phyloP scores from a whole-genome alignment of 2,329 filamentous ascomycete genomes.

The Colletotrichum lupini region DNA sequence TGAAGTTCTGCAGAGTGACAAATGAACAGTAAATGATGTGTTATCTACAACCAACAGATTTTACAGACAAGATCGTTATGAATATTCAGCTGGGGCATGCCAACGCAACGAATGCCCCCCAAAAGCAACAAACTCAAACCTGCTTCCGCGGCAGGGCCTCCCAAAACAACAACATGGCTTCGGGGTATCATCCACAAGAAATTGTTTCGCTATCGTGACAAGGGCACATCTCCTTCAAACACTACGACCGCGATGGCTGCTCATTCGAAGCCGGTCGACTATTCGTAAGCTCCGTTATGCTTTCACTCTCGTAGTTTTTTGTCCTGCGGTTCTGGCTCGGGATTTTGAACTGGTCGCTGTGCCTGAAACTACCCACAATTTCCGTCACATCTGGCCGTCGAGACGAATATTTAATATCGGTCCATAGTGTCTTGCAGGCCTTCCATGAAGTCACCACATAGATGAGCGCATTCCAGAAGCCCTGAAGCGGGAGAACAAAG shows the following conservation, averaged over 20 bases:
- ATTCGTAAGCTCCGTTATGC: constrained; percentile 61
- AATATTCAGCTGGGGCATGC: background rate
- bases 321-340: constrained; percentile 36
- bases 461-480: constrained; percentile 86
- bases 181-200: constrained; percentile 25
- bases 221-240: background rate
- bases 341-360: constrained; percentile 47
- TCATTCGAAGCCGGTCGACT: constrained; percentile 51
- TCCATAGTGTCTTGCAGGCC: constrained; percentile 64
- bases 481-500: constrained; percentile 82
- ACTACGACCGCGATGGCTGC: background rate
- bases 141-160: background rate
- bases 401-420: constrained; percentile 46
- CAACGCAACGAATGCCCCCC: background rate
- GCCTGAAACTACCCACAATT: constrained; percentile 42
- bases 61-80: background rate
- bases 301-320: constrained; percentile 59
- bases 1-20: background rate
- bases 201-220: background rate
- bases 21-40: background rate
- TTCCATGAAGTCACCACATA: constrained; percentile 77
- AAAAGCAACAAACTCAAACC: background rate
- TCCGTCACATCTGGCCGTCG: constrained; percentile 47
- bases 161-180: background rate
- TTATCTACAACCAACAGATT: background rate